phyloP scores from a whole-genome alignment of 1,284 basidiomycete genomes.

The Heliocybe sulcata region DNA sequence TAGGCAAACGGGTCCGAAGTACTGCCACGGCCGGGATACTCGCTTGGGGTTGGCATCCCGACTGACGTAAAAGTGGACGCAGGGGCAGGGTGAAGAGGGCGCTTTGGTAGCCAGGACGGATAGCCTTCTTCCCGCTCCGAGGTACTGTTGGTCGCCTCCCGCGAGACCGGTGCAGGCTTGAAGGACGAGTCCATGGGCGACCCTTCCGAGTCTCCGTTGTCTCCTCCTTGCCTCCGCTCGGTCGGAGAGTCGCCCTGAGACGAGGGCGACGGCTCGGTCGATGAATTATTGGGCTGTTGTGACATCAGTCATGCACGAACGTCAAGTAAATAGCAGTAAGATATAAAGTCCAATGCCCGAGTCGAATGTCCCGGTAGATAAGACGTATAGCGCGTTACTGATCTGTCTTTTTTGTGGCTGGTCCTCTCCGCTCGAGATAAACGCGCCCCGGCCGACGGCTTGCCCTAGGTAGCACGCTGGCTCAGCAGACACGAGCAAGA shows the following conservation, averaged over 20 bases:
- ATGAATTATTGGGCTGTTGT: constrained; percentile 1
- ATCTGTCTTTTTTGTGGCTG: constrained; percentile 1
- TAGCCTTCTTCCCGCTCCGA: constrained; percentile 42
- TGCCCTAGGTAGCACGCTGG: not conserved
- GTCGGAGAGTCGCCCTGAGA: not conserved
- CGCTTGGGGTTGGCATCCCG: not conserved
- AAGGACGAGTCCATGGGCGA: not conserved
- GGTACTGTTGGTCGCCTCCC: not conserved
- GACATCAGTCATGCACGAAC: constrained; percentile 4
- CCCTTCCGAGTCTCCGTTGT: not conserved
- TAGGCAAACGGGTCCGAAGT: constrained; percentile 27
- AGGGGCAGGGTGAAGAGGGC: constrained; percentile 70
- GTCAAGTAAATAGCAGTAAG: not conserved
- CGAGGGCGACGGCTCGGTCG: not conserved
- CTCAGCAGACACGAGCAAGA: not conserved
- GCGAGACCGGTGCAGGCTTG: not conserved
- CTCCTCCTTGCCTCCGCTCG: not conserved
- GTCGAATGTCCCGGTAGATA: constrained; percentile 1
- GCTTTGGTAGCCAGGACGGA: constrained; percentile 72
- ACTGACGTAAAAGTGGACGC: constrained; percentile 59
- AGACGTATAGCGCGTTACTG: constrained; percentile 1
- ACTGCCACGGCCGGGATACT: not conserved
- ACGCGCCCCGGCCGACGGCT: not conserved
- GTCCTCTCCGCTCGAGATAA: not conserved
- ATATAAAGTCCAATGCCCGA: not conserved